phyloP scores from a whole-genome alignment of 2,329 filamentous ascomycete species.

The Fusarium bactridioides region DNA sequence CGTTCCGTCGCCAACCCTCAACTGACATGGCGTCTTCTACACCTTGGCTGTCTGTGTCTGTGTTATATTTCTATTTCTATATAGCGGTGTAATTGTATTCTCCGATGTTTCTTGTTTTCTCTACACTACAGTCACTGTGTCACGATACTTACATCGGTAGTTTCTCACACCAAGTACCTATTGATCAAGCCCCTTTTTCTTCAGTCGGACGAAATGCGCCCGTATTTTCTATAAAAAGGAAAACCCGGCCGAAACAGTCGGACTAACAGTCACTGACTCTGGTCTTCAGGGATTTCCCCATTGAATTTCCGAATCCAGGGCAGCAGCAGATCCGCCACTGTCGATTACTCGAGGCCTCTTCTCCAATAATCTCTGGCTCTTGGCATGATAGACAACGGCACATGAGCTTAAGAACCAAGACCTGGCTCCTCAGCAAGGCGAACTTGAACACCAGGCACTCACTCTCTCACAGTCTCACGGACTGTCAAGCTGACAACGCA shows the following conservation, averaged over 20 bases:
- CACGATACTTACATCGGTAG: not conserved
- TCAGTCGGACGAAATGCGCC: conserved; percentile 9
- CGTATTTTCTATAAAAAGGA: conserved; percentile 21
- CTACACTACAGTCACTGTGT: not conserved
- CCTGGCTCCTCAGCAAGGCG: not conserved
- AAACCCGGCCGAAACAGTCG: conserved; percentile 6
- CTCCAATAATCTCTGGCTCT: not conserved
- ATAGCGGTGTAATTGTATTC: conserved; percentile 16
- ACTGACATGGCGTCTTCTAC: not conserved
- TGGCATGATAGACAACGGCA: conserved; percentile 2
- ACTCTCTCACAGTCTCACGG: not conserved
- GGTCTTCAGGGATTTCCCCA: conserved; percentile 9
- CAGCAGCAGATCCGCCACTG: not conserved
- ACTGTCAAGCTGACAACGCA: conserved; percentile 26
- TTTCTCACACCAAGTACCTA: not conserved
- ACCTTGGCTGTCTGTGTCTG: not conserved
- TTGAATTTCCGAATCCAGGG: conserved; percentile 9
- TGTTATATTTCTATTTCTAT: not conserved
- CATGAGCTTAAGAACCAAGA: not conserved
- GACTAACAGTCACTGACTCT: not conserved
- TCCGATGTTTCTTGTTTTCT: not conserved
- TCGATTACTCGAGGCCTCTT: not conserved
- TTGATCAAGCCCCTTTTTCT: not conserved
- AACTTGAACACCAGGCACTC: not conserved
- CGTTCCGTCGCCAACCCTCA: not conserved